Conservation (phyloP, 1,284 basidiomycete genomes). For the Singerocomus inundabilis region DNA sequence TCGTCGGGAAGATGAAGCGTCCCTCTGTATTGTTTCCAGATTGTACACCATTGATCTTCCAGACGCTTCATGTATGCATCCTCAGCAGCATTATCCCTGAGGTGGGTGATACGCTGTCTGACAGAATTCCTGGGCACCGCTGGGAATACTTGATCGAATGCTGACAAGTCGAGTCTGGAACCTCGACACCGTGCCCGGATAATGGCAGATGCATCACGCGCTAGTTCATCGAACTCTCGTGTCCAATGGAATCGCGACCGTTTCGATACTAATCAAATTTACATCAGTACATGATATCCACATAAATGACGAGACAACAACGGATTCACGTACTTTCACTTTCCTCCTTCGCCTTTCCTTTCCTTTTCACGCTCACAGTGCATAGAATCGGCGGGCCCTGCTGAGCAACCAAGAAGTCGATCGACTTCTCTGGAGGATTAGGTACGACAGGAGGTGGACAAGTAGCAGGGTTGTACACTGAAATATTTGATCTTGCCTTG, state of each 20-base stretch:
- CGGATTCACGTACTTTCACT: conserved; percentile 25
- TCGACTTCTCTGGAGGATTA: conserved; percentile 50
- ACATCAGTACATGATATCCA: conserved; percentile 11
- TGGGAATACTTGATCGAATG: conserved; percentile 77
- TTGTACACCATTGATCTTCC: conserved; percentile 76
- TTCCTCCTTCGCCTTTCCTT: conserved; percentile 42
- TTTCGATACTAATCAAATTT: conserved; percentile 30
- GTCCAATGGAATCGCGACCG: conserved; percentile 81
- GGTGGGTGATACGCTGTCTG: conserved; percentile 59
- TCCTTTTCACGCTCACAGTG: conserved; percentile 29
- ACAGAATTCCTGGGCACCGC: conserved; percentile 65
- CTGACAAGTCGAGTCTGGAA: conserved; percentile 64
- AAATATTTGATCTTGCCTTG: conserved; percentile 24
- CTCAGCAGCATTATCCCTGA: conserved; percentile 63
- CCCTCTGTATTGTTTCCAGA: conserved; percentile 74
- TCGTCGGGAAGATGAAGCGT: conserved; percentile 69
- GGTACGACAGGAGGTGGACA: conserved; percentile 38
- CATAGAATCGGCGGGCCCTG: conserved; percentile 48
- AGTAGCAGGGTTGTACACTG: conserved; percentile 16
- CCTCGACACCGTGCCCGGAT: conserved; percentile 74
- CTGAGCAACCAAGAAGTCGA: conserved; percentile 52
- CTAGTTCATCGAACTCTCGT: conserved; percentile 81
- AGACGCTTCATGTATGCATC: conserved; percentile 76
- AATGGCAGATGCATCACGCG: conserved; percentile 80
- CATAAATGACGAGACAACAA: not conserved